Conservation (phyloP, 768 basidiomycete genomes). For the Rhizopogon vinicolor region DNA sequence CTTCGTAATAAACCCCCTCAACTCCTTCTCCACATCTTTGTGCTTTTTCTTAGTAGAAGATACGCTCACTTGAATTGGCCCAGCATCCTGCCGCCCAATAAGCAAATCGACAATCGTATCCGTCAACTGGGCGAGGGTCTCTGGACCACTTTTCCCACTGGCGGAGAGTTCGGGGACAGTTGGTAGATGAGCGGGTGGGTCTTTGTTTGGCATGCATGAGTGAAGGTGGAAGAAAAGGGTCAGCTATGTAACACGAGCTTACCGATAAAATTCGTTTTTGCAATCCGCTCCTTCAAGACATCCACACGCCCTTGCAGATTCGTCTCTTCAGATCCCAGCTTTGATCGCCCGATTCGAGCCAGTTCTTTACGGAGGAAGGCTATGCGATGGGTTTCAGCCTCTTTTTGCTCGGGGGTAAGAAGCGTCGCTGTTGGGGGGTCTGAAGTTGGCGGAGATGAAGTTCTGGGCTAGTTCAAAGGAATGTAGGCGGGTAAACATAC, state of each 20-base stretch:
- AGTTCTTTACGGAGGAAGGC: not conserved
- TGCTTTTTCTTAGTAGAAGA: not conserved
- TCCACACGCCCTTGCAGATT: not conserved
- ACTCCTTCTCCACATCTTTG: accelerated
- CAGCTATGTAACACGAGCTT: not conserved
- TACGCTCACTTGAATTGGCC: not conserved
- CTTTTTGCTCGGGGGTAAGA: not conserved
- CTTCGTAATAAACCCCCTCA: not conserved
- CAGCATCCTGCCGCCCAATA: not conserved
- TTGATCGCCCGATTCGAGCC: not conserved
- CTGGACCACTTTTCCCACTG: not conserved
- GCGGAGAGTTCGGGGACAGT: not conserved
- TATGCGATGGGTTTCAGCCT: not conserved
- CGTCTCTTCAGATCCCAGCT: not conserved
- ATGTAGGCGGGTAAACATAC: not conserved
- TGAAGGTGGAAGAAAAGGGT: not conserved
- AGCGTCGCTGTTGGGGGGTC: not conserved
- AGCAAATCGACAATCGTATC: not conserved
- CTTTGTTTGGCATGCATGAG: not conserved
- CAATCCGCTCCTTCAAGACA: not conserved
- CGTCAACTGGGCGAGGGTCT: not conserved
- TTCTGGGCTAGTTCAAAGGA: not conserved
- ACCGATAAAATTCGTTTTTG: not conserved
- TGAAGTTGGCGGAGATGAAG: not conserved
- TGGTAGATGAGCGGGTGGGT: not conserved